Base-by-base conservation (phyloP, 164 flowering plant species). In the Nymphaea thermarum region DNA sequence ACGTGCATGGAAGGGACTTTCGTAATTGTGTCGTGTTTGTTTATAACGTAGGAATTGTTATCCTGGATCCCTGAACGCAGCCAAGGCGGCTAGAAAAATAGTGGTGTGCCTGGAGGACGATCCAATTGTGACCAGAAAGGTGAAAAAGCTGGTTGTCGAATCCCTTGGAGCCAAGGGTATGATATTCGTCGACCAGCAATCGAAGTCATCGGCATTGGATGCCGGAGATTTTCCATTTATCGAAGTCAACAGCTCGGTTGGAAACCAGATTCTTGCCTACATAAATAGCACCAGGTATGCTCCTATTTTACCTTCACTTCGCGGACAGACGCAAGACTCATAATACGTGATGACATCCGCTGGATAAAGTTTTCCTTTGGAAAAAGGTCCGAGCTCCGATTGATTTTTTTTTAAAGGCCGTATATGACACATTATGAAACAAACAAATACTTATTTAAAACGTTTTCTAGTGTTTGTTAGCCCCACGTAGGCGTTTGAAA, bases 51-150 rank as follows among this genome's bases (percentile, higher is more conserved):
- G 95, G 75, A 85, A 73, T 73, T 91, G 97, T 70, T 76, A 78
- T 73, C 95, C 95, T 36, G 97, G 97, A 65, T 87, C 97, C 1
- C 70, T 91, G 57, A 90, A 91, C 69, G 53, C 64, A 4, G 74
- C 71, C 15, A 89, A 87, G 66, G 81, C 79, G 0, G 76, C 75
- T 0, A 93, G 93, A 5, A 91, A 87, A 63, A 84, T 91, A 63
- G 69, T 91, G 45, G 82, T 91, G 11, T 91, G 97, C 44, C 7
- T 70, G 43, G 74, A 76, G 51, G 74, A 69, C 42, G 79, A 77
- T 53, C 79, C 75, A 4, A 72, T 57, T 2, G 71, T 79, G 15
- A 65, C 90, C 0, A 79, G 87, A 67, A 71, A 73, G 70, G 76
- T 84, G 18, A 84, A 83, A 79, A 87, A 81, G 73, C 64, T 91